phyloP scores from a whole-genome alignment of 768 basidiomycete species.

The Psilocybe subaeruginosa region DNA sequence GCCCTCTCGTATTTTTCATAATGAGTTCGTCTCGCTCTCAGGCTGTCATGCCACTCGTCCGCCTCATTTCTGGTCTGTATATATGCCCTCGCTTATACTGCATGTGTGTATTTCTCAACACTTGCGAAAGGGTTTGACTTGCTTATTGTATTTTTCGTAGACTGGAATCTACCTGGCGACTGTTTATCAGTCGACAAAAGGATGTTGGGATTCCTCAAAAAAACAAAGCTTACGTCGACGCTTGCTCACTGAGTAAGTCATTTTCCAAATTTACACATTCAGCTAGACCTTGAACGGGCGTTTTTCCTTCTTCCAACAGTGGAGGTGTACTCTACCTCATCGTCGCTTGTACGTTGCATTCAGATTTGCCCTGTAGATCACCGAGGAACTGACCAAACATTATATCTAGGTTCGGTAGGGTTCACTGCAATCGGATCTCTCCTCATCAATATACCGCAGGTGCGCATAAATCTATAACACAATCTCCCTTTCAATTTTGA shows the following conservation, averaged over 20 bases:
- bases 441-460: constrained; percentile 29
- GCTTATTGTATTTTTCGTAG: not conserved
- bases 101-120: constrained; percentile 30
- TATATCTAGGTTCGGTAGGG: constrained; percentile 30
- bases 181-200: not conserved
- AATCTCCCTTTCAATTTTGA: not conserved
- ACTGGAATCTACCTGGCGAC: constrained; percentile 1
- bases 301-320: constrained; percentile 18
- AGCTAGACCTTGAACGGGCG: not conserved
- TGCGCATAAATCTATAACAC: constrained; percentile 3
- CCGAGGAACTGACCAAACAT: not conserved
- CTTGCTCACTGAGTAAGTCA: not conserved
- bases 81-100: constrained; percentile 38
- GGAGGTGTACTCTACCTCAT: constrained; percentile 46
- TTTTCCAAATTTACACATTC: not conserved
- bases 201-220: not conserved
- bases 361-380: not conserved
- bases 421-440: constrained; percentile 37
- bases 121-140: not conserved
- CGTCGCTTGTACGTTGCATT: constrained; percentile 30
- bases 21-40: not conserved
- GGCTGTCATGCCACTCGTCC: constrained; percentile 39
- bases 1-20: not conserved
- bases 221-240: not conserved
- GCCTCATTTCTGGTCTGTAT: constrained; percentile 34